Evolutionary conservation across 2,329 filamentous ascomycete species (phyloP).

Genomic region (Neofusicoccum kwambonambiense): DNA sequence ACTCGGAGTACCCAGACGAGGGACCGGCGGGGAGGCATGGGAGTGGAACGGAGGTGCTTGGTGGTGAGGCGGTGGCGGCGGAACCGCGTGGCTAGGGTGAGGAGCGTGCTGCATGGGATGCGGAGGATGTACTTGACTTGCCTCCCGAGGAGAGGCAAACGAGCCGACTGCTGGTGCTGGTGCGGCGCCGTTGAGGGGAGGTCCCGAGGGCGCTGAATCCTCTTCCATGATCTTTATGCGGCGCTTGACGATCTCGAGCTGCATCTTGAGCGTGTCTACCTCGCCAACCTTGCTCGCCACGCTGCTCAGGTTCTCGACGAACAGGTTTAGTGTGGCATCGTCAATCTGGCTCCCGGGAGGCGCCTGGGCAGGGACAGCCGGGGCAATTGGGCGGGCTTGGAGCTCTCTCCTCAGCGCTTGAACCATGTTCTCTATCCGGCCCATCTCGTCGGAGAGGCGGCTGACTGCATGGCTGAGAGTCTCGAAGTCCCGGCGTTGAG

Average conservation of each 20-base stretch:
- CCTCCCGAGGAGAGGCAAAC: not conserved
- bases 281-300: conserved; percentile 46
- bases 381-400: conserved; percentile 23
- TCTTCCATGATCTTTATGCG: conserved; percentile 41
- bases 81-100: not conserved
- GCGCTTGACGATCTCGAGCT: conserved; percentile 49
- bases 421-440: conserved; percentile 36
- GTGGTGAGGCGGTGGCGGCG: not conserved
- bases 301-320: conserved; percentile 41
- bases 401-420: conserved; percentile 38
- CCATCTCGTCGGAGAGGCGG: conserved; percentile 42
- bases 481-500: conserved; percentile 37
- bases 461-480: conserved; percentile 41
- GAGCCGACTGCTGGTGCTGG: not conserved
- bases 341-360: conserved; percentile 23
- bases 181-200: not conserved
- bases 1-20: not conserved
- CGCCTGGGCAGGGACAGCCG: conserved; percentile 8
- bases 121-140: not conserved
- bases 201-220: conserved; percentile 20
- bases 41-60: not conserved
- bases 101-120: conserved; percentile 14
- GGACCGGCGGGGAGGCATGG: conserved; percentile 1
- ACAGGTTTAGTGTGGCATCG: conserved; percentile 44
- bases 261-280: conserved; percentile 47